These are phyloP conservation scores for Entomortierella beljakovae DNA, from an alignment of 192 early-diverging fungal genomes.

Conservation along the genomic window DNA sequence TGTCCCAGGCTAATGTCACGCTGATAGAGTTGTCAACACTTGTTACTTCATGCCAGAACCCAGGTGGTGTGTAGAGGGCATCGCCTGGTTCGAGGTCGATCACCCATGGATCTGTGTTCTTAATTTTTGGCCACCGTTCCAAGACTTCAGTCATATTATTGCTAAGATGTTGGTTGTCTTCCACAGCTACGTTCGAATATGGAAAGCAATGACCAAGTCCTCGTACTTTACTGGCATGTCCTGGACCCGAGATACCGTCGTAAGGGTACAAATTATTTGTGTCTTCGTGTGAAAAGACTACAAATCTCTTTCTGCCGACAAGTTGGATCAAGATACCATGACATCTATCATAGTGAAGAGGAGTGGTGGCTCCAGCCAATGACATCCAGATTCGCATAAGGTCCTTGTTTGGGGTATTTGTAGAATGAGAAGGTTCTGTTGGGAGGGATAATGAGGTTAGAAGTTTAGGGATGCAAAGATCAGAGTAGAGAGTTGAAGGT, in stretches of 20 bases:
- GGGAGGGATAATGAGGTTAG: constrained; percentile 26
- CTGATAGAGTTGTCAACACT: constrained; percentile 58
- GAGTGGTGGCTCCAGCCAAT: constrained; percentile 57
- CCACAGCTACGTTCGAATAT: neutral
- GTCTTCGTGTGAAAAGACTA: constrained; percentile 59
- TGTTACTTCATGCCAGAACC: constrained; percentile 67
- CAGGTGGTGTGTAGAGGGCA: constrained; percentile 65
- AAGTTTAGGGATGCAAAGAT: constrained; percentile 28
- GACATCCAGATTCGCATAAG: constrained; percentile 62
- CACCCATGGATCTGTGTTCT: constrained; percentile 48
- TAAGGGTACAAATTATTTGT: constrained; percentile 54
- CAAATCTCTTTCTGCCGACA: constrained; percentile 59
- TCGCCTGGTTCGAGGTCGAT: constrained; percentile 62
- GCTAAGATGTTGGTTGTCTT: constrained; percentile 17
- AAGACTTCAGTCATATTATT: constrained; percentile 26
- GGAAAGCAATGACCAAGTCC: constrained; percentile 50
- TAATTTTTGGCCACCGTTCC: constrained; percentile 56
- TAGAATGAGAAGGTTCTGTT: constrained; percentile 1
- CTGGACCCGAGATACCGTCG: constrained; percentile 57
- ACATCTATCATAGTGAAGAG: constrained; percentile 65
- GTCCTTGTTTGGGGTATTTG: constrained; percentile 33
- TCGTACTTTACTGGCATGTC: constrained; percentile 60
- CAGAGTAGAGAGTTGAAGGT: constrained; percentile 21
- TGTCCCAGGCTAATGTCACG: constrained; percentile 66
- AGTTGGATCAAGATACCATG: constrained; percentile 64